phyloP scores from a whole-genome alignment of 2,329 filamentous ascomycete genomes.

The Neofusicoccum umdonicola region DNA sequence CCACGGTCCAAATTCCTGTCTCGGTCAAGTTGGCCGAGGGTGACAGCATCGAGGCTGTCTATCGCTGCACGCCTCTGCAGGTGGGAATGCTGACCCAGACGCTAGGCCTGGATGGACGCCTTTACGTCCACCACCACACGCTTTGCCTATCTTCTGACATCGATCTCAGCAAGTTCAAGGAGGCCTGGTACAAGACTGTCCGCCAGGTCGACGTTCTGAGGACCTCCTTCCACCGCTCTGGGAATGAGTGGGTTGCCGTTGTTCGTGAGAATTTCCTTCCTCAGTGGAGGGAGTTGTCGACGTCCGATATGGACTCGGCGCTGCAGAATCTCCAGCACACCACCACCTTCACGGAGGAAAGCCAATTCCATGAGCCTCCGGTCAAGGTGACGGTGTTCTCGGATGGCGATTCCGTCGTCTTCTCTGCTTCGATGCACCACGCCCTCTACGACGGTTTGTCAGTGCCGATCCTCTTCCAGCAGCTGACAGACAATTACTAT shows the following conservation, averaged over 20 bases:
- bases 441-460: constrained; percentile 39
- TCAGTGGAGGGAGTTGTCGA: constrained; percentile 36
- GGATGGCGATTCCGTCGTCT: constrained; percentile 44
- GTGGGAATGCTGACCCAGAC: constrained; percentile 60
- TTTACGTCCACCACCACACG: constrained; percentile 41
- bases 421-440: constrained; percentile 57
- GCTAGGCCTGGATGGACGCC: constrained; percentile 67
- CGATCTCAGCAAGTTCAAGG: constrained; percentile 33
- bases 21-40: constrained; percentile 18
- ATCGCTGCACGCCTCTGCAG: constrained; percentile 43
- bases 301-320: constrained; percentile 36
- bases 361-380: constrained; percentile 27
- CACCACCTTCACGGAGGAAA: constrained; percentile 36
- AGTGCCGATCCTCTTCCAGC: constrained; percentile 34
- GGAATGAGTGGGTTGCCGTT: constrained; percentile 31
- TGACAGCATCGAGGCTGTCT: constrained; percentile 37
- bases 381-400: constrained; percentile 14
- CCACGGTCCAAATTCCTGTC: not conserved
- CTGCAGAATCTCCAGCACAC: constrained; percentile 58
- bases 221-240: constrained; percentile 50
- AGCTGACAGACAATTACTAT: constrained; percentile 30
- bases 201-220: constrained; percentile 36
- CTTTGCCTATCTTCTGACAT: constrained; percentile 30
- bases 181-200: constrained; percentile 37
- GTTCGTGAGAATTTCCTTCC: constrained; percentile 50